Evolutionary conservation across 2,329 filamentous ascomycete species (phyloP).

Genomic region (Dactylonectria estremocensis): DNA sequence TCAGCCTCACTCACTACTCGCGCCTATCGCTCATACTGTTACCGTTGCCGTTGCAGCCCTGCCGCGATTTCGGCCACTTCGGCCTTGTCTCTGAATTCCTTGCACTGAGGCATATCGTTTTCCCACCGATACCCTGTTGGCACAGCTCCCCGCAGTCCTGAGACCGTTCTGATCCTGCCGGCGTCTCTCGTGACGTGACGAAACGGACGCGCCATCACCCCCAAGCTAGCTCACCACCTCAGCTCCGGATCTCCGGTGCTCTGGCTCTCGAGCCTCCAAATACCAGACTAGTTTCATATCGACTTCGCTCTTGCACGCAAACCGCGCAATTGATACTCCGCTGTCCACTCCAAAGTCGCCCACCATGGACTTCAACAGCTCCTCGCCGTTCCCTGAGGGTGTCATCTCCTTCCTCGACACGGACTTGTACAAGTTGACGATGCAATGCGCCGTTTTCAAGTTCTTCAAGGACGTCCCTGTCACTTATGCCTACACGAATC

Average conservation of each 20-base stretch:
- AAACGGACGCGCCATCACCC: slow-evolving; percentile 13
- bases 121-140: not conserved
- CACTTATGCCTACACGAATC: slow-evolving; percentile 95
- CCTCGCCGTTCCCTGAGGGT: slow-evolving; percentile 79
- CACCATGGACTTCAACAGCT: slow-evolving; percentile 76
- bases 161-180: slow-evolving; percentile 16
- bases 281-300: not conserved
- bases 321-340: slow-evolving; percentile 1
- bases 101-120: not conserved
- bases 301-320: not conserved
- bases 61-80: not conserved
- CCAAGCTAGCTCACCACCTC: slow-evolving; percentile 25
- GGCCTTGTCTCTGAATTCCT: not conserved
- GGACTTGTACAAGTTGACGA: slow-evolving; percentile 95
- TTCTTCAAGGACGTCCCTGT: slow-evolving; percentile 89
- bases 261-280: slow-evolving; percentile 7
- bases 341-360: slow-evolving; percentile 7
- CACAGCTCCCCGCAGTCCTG: slow-evolving; percentile 13
- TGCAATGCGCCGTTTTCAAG: slow-evolving; percentile 97
- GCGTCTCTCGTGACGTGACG: slow-evolving; percentile 14
- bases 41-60: not conserved
- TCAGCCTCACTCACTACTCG: not conserved
- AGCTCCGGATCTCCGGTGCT: slow-evolving; percentile 39
- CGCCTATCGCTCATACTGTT: not conserved
- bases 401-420: slow-evolving; percentile 88